These are phyloP conservation scores for Pythium biforme DNA, from an alignment of 352 stramenopile species.

Conservation along the genomic window DNA sequence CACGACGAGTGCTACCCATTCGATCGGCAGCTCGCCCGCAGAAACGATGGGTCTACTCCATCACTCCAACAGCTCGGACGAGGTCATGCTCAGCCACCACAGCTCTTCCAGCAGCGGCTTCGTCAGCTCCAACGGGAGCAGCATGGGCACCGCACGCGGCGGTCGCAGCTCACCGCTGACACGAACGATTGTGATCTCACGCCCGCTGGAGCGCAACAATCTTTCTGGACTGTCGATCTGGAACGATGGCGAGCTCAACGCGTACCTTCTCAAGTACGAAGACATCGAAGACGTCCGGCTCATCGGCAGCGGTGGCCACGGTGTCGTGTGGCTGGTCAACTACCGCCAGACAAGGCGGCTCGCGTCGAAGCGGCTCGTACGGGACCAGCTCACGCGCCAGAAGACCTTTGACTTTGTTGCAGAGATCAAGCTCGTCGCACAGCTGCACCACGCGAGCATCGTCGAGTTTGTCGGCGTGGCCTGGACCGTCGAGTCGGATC, in stretches of 20 bases:
- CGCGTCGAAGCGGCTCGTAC: slow-evolving; percentile 50
- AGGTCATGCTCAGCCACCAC: background rate
- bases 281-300: background rate
- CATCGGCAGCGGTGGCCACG: slow-evolving; percentile 45
- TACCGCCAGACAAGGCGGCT: slow-evolving; percentile 39
- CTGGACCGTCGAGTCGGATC: slow-evolving; percentile 51
- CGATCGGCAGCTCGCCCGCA: background rate
- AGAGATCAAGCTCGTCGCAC: slow-evolving; percentile 70
- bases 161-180: background rate
- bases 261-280: slow-evolving; percentile 1
- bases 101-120: background rate
- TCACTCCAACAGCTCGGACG: background rate
- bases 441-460: slow-evolving; percentile 63
- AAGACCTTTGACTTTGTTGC: slow-evolving; percentile 47
- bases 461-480: slow-evolving; percentile 63
- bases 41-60: background rate
- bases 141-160: background rate
- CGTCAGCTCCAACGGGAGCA: background rate
- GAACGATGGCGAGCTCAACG: slow-evolving; percentile 22
- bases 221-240: slow-evolving; percentile 10
- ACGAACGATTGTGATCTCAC: slow-evolving; percentile 5
- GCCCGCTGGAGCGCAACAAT: background rate
- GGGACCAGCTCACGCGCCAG: slow-evolving; percentile 42
- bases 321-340: slow-evolving; percentile 45
- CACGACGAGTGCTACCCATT: slow-evolving; percentile 2